Conservation (phyloP, 805 yeast species). For the Wickerhamiella azyma region DNA sequence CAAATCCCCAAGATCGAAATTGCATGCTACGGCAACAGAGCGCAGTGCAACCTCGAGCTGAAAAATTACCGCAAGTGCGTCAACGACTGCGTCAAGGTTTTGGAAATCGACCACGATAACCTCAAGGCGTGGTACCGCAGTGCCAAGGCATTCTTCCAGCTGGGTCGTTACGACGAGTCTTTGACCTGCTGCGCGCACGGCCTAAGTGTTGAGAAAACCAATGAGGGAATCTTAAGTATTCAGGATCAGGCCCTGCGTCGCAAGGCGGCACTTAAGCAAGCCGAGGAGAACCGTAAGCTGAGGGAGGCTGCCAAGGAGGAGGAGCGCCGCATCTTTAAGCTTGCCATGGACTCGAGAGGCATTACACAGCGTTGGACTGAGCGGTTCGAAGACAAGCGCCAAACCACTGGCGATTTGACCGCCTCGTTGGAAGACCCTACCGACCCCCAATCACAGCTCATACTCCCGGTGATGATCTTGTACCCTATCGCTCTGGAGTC, state of each 20-base stretch:
- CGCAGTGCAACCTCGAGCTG: slow-evolving; percentile 81
- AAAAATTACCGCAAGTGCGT: slow-evolving; percentile 75
- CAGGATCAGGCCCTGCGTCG: slow-evolving; percentile 30
- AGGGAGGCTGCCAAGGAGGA: slow-evolving; percentile 14
- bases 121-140: slow-evolving; percentile 78
- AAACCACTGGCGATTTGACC: slow-evolving; percentile 29
- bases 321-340: slow-evolving; percentile 25
- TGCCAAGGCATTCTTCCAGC: slow-evolving; percentile 60
- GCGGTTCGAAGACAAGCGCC: slow-evolving; percentile 28
- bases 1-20: slow-evolving; percentile 22
- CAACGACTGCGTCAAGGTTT: slow-evolving; percentile 66
- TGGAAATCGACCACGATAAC: slow-evolving; percentile 44
- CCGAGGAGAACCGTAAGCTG: slow-evolving; percentile 23
- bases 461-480: slow-evolving; percentile 67
- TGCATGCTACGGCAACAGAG: slow-evolving; percentile 64
- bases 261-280: slow-evolving; percentile 22
- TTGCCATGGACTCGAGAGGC: slow-evolving; percentile 51
- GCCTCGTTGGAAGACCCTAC: slow-evolving; percentile 19
- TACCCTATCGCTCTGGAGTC: slow-evolving; percentile 79
- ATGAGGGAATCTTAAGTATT: slow-evolving; percentile 40
- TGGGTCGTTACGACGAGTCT: slow-evolving; percentile 63
- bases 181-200: slow-evolving; percentile 39
- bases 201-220: slow-evolving; percentile 42
- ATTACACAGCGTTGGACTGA: slow-evolving; percentile 22
- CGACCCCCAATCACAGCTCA: slow-evolving; percentile 49